These are phyloP conservation scores for Nicotiana paniculata DNA, from an alignment of 257 asterid genomes.

Conservation along the genomic window DNA sequence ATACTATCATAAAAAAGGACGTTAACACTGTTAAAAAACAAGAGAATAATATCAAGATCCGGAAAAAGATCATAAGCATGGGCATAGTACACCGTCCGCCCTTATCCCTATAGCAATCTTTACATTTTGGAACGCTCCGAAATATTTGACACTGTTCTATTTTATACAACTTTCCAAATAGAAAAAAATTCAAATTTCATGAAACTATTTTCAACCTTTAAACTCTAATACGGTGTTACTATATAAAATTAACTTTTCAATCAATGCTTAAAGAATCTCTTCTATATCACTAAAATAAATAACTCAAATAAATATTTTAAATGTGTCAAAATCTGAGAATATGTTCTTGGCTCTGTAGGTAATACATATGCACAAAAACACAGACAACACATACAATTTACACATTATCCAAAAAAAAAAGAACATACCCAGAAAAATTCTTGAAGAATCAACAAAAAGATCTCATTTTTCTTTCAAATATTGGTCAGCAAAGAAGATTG, in stretches of 20 bases:
- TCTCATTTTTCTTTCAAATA: background rate
- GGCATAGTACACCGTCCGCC: constrained; percentile 11
- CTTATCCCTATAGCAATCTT: background rate
- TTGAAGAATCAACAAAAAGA: background rate
- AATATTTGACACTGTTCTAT: background rate
- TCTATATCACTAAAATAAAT: background rate
- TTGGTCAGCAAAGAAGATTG: background rate
- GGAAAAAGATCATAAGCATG: constrained; percentile 14
- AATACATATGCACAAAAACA: background rate
- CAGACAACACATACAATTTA: background rate
- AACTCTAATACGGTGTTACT: background rate
- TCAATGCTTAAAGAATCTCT: background rate
- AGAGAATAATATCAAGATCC: constrained; percentile 3
- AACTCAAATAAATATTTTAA: background rate
- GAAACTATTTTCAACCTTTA: background rate
- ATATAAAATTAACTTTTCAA: background rate
- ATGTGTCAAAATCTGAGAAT: background rate
- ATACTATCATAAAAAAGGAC: background rate
- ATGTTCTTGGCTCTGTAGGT: background rate
- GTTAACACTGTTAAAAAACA: background rate
- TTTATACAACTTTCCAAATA: background rate
- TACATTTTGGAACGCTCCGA: background rate
- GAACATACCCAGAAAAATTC: background rate
- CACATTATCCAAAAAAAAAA: background rate
- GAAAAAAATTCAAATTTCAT: background rate